A percentile compares a stretch with the other conserved stretches of the same genome.
These are phyloP conservation scores for Coccomyxa subellipsoidea DNA, from an alignment of 163 green algal genomes.

Conservation along the genomic window DNA sequence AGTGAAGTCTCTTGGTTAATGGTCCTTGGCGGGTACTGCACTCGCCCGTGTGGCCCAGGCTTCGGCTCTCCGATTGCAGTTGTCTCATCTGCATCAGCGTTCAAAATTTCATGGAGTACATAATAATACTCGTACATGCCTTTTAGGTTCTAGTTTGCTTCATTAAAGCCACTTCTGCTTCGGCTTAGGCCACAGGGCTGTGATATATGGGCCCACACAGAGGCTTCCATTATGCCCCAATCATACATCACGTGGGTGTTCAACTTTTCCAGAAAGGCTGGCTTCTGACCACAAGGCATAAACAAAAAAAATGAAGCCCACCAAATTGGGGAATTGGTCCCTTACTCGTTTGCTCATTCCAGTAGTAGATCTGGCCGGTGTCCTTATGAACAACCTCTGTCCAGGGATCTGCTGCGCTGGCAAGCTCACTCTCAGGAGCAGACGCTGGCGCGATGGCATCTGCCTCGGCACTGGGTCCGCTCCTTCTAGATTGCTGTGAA, in stretches of 20 bases:
- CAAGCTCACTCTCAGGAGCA: not conserved
- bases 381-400: constrained; percentile 6
- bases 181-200: too few species aligned
- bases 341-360: not conserved
- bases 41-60: not conserved
- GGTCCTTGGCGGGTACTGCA: not conserved
- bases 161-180: too few species aligned
- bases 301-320: too few species aligned
- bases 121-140: too few species aligned
- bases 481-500: not conserved
- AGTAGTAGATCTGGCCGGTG: constrained; percentile 5
- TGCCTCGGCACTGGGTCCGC: not conserved
- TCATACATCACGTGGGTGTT: too few species aligned
- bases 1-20: not conserved
- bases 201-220: too few species aligned
- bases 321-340: too few species aligned
- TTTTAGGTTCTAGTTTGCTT: too few species aligned
- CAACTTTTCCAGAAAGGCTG: too few species aligned
- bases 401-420: not conserved
- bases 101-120: too few species aligned
- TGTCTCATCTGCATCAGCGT: constrained; percentile 8
- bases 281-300: too few species aligned
- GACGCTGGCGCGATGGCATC: not conserved
- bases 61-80: not conserved
- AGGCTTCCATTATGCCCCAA: too few species aligned